Base-by-base conservation (phyloP, 768 basidiomycete species). In the Paxillus ammoniavirescens region DNA sequence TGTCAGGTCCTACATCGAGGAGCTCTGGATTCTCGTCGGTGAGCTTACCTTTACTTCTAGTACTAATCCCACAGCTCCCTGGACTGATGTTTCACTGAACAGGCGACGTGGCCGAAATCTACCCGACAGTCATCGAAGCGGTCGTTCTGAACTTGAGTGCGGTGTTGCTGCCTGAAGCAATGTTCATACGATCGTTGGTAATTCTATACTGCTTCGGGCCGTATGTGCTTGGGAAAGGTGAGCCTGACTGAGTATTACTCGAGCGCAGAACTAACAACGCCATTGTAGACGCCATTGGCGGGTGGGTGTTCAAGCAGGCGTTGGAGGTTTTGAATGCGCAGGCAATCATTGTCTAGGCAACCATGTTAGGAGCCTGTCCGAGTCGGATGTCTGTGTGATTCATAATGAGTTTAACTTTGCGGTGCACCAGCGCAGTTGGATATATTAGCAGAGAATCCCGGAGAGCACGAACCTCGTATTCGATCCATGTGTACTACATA, bases 81-180 rank as follows among this genome's bases (percentile, higher is more conserved):
- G 38, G 10, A 15, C 17, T 17, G 17, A 17, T n/a, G 47, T 36
- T 40, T 13, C 26, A 10, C 7, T 12, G 12, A 42, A 8, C 21
- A 21, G 62, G 62, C 2, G 56, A 61, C 30, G 37, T 56, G 36
- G 42, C 26, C 2, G 63, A 65, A 23, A 54, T 61, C 14, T 53
- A 56, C 38, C 60, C 62, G 1, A 35, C 35, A 3, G 51, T 40
- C 4, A 35, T 59, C 15, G 59, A 61, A 38, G 51, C 54, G 2
- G 36, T 56, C 21, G 38, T 56, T 31, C 42, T 63, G 49, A 48
- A 56, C 37, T 14, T 57, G 1, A 50, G 52, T 2, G 45, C 41
- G 2, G 21, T 54, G 18, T 15, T 58, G 4, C 47, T 58, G 0
- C 59, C 55, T 14, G 56, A 63, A 28, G 37, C 55, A 14, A 6